phyloP scores from a whole-genome alignment of 371 early-diverging fungal genomes.

The Mucor mucedo region DNA sequence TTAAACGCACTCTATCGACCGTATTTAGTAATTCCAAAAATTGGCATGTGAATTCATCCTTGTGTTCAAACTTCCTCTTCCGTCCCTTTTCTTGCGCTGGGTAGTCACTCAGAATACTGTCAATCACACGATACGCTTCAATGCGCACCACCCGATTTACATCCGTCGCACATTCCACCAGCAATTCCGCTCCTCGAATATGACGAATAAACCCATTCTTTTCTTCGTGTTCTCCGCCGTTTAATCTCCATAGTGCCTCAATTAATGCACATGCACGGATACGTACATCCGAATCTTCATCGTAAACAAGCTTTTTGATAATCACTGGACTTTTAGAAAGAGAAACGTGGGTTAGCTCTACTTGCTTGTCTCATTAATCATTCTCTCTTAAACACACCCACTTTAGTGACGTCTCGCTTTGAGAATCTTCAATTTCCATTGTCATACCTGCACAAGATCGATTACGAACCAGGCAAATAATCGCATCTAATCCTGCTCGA shows the following conservation, averaged over 20 bases:
- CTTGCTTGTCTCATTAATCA: not conserved
- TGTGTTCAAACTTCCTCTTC: slow-evolving; percentile 4
- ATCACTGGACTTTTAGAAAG: slow-evolving; percentile 38
- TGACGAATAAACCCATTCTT: slow-evolving; percentile 46
- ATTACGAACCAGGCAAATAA: slow-evolving; percentile 56
- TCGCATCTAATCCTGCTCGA: slow-evolving; percentile 61
- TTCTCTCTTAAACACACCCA: not conserved
- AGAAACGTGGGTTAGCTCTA: not conserved
- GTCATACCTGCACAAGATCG: slow-evolving; percentile 49
- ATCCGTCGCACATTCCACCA: slow-evolving; percentile 51
- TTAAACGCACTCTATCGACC: slow-evolving; percentile 26
- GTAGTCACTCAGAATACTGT: slow-evolving; percentile 13
- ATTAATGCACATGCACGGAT: slow-evolving; percentile 57
- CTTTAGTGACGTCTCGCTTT: slow-evolving; percentile 30
- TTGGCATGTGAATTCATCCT: slow-evolving; percentile 5
- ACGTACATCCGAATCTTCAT: slow-evolving; percentile 62
- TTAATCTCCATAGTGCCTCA: slow-evolving; percentile 52
- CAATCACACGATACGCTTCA: slow-evolving; percentile 35
- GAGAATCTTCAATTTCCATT: slow-evolving; percentile 20
- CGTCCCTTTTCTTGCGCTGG: not conserved
- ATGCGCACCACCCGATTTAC: slow-evolving; percentile 43
- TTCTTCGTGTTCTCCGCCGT: slow-evolving; percentile 36
- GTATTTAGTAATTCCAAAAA: slow-evolving; percentile 26
- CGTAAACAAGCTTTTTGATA: slow-evolving; percentile 52
- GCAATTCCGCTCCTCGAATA: slow-evolving; percentile 49